Evolutionary conservation across 192 early-diverging fungal species (phyloP).

Genomic region (Globomyces pollinis-pini): DNA sequence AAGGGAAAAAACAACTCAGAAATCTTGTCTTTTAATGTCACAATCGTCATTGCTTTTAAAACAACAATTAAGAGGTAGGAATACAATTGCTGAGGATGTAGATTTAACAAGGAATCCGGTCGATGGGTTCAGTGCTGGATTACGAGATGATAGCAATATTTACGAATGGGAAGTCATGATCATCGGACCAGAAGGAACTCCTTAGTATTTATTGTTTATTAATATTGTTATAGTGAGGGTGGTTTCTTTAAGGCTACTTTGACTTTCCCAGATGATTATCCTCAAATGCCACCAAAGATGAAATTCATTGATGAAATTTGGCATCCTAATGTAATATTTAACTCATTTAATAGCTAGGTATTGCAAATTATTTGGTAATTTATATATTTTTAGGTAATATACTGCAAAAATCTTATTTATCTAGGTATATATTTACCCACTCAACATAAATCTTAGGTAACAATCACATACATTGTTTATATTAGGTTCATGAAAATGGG

Average conservation of each 20-base stretch:
- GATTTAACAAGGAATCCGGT: conserved; percentile 57
- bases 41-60: conserved; percentile 36
- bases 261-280: conserved; percentile 50
- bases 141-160: conserved; percentile 73
- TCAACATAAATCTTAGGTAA: not conserved
- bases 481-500: conserved; percentile 71
- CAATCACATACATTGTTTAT: not conserved
- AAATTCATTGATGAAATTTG: conserved; percentile 76
- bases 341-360: too few relatives aligned
- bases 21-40: too few relatives aligned
- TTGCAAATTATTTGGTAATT: not conserved
- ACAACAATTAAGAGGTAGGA: conserved; percentile 42
- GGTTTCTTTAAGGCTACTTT: conserved; percentile 84
- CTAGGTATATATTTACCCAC: too few relatives aligned
- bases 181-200: conserved; percentile 77
- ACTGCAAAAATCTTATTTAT: too few relatives aligned
- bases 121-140: conserved; percentile 80
- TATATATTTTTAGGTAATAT: too few relatives aligned
- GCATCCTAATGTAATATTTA: conserved; percentile 66
- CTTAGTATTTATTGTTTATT: conserved; percentile 27
- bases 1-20: too few relatives aligned
- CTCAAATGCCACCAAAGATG: conserved; percentile 69
- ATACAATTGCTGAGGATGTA: conserved; percentile 20
- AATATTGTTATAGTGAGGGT: conserved; percentile 53
- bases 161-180: conserved; percentile 88